phyloP scores from a whole-genome alignment of 768 basidiomycete genomes.

The Serendipita sp. region DNA sequence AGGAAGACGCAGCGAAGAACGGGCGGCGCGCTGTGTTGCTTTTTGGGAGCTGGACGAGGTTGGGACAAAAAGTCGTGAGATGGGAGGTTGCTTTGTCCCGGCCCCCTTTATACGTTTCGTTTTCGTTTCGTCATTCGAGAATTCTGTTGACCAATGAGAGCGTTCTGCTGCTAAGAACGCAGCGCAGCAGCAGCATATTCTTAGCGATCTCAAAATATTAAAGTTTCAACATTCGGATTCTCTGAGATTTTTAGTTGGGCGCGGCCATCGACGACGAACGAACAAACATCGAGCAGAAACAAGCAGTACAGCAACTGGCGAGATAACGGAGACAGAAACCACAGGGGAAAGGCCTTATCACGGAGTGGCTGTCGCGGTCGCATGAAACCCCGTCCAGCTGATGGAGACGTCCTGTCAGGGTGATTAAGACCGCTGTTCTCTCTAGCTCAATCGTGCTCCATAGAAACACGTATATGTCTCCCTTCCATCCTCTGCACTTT shows the following conservation, averaged over 20 bases:
- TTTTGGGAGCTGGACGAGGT: background rate
- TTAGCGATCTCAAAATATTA: background rate
- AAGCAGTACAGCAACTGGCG: too few species aligned
- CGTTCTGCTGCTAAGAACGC: background rate
- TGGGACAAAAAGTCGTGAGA: background rate
- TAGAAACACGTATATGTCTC: background rate
- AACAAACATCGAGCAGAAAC: too few species aligned
- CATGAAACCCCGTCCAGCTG: constrained; percentile 1
- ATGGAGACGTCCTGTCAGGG: background rate
- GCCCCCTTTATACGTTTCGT: background rate
- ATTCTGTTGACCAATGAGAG: background rate
- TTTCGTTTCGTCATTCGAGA: background rate
- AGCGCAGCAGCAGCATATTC: background rate
- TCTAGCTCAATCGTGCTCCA: background rate
- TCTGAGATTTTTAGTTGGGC: too few species aligned
- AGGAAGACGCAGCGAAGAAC: background rate
- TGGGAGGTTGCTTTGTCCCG: background rate
- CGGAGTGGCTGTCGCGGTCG: background rate
- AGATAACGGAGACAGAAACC: too few species aligned
- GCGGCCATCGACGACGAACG: too few species aligned
- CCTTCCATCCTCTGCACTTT: too few species aligned
- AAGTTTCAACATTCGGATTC: too few species aligned
- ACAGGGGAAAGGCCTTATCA: background rate
- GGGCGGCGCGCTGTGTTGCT: background rate
- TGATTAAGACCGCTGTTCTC: constrained; percentile 4